A percentile compares a stretch with the other conserved stretches of the same genome.
phyloP scores from a whole-genome alignment of 768 basidiomycete species.

The Coprinopsis marcescibilis region DNA sequence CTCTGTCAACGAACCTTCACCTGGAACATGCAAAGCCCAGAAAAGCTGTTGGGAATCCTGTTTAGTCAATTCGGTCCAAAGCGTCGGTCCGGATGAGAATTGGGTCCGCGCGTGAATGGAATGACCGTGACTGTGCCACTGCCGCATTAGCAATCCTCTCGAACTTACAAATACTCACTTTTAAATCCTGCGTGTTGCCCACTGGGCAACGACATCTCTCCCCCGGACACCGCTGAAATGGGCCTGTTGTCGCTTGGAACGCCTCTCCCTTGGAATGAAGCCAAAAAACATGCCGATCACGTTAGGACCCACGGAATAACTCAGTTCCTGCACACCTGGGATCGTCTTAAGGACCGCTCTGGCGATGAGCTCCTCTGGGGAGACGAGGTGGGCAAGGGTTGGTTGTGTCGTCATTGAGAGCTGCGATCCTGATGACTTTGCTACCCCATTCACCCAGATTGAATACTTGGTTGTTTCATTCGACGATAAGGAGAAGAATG shows the following conservation, averaged over 20 bases:
- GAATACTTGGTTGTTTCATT: constrained; percentile 95
- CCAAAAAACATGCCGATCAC: constrained; percentile 82
- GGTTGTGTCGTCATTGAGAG: no score
- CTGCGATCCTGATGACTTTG: no score
- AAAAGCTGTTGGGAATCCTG: not conserved
- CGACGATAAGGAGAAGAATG: constrained; percentile 72
- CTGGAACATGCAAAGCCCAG: no score
- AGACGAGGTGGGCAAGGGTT: constrained; percentile 86
- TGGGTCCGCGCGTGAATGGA: constrained; percentile 16
- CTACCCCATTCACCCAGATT: constrained; percentile 54
- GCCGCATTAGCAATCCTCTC: constrained; percentile 22
- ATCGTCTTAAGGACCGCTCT: constrained; percentile 81
- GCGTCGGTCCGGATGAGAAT: constrained; percentile 6
- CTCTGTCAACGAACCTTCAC: not conserved
- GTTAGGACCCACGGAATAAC: constrained; percentile 89
- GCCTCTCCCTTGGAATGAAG: constrained; percentile 87
- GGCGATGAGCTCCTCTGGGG: constrained; percentile 97
- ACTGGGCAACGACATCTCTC: constrained; percentile 3
- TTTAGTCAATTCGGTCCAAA: not conserved
- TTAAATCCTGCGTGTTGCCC: not conserved
- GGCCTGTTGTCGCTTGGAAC: constrained; percentile 92
- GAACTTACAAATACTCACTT: not conserved
- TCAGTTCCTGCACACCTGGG: constrained; percentile 93
- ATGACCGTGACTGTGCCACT: constrained; percentile 19
- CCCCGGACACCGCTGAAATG: constrained; percentile 47